Evolutionary conservation across 345 rosid genomes (phyloP).

Genomic region (Salix brachista): DNA sequence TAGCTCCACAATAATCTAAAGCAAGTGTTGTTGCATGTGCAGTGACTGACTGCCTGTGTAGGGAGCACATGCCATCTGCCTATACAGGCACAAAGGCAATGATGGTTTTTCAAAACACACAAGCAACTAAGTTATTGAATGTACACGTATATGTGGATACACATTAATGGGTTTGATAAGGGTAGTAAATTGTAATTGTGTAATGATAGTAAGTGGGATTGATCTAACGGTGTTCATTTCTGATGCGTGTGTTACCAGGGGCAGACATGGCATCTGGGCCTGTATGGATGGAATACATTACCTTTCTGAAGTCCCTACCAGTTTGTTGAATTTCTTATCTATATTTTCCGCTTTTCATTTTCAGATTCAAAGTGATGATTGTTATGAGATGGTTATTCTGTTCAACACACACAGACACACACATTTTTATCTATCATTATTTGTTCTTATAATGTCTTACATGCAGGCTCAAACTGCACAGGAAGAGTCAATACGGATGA

Average conservation of each 20-base stretch:
- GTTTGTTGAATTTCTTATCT: constrained; percentile 45
- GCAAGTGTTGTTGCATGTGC: no score
- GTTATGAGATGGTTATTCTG: not conserved
- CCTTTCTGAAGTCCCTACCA: constrained; percentile 75
- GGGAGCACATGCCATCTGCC: not conserved
- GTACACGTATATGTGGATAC: not conserved
- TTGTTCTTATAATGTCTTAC: constrained; percentile 21
- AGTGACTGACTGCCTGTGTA: not conserved
- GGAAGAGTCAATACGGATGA: constrained; percentile 84
- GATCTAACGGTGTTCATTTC: constrained; percentile 14
- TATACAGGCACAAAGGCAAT: not conserved
- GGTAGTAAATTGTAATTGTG: not conserved
- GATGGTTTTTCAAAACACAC: not conserved
- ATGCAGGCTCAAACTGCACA: constrained; percentile 60
- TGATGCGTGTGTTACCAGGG: constrained; percentile 51
- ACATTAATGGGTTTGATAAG: no score
- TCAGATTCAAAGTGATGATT: not conserved
- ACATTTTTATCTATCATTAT: not conserved
- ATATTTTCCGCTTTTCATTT: constrained; percentile 1
- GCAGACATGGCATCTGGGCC: constrained; percentile 90
- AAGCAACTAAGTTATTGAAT: not conserved
- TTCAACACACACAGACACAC: not conserved
- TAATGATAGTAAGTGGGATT: not conserved
- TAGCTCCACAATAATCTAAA: not conserved
- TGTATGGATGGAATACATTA: constrained; percentile 83